A percentile compares a stretch with the other conserved stretches of the same genome.
phyloP scores from a whole-genome alignment of 2,329 filamentous ascomycete species.

The Fusarium falciforme region DNA sequence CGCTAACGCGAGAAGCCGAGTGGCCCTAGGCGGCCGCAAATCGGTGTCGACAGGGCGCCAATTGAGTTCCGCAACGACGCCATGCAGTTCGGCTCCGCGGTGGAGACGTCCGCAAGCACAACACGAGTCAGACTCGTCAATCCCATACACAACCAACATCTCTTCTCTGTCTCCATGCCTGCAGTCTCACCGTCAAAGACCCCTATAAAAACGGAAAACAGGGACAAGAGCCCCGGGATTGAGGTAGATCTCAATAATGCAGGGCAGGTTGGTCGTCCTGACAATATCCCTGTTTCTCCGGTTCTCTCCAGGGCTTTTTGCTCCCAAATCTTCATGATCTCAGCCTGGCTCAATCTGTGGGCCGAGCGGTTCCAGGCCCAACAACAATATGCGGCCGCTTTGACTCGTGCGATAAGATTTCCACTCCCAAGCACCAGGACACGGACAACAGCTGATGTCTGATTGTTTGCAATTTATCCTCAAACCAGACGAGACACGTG shows the following conservation, averaged over 20 bases:
- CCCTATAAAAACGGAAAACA: not conserved
- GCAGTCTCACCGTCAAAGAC: not conserved
- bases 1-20: not conserved
- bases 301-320: not conserved
- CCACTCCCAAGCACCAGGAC: not conserved
- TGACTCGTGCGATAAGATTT: not conserved
- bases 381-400: not conserved
- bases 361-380: not conserved
- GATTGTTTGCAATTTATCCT: not conserved
- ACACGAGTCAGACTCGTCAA: constrained; percentile 23
- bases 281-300: not conserved
- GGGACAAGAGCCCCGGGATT: not conserved
- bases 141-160: not conserved
- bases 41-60: not conserved
- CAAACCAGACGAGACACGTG: not conserved
- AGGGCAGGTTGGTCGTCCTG: not conserved
- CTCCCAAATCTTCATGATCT: not conserved
- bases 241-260: constrained; percentile 1
- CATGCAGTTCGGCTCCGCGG: constrained; percentile 32
- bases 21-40: not conserved
- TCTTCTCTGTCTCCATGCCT: no score
- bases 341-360: not conserved
- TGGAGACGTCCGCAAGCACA: constrained; percentile 13
- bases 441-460: not conserved
- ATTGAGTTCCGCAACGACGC: constrained; percentile 2